Evolutionary conservation across 495 filamentous ascomycete species (phyloP).

Genomic region (Penicillium ucsense): DNA sequence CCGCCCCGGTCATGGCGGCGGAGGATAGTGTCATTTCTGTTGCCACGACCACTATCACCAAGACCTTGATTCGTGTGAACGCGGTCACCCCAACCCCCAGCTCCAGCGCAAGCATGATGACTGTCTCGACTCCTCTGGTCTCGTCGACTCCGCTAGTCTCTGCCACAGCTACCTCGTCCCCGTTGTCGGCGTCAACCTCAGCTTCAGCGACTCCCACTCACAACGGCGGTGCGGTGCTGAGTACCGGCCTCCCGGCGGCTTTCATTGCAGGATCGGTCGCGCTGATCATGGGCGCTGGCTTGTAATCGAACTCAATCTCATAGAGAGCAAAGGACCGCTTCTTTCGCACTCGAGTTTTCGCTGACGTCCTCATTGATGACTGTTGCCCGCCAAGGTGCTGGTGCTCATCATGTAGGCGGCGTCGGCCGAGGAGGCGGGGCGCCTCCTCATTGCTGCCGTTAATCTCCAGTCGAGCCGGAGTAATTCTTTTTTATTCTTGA

Average conservation of each 20-base stretch:
- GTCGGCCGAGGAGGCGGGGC: neutral
- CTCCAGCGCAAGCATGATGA: conserved; percentile 12
- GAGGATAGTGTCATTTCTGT: conserved; percentile 19
- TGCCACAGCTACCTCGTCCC: conserved; percentile 7
- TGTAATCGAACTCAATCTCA: conserved; percentile 13
- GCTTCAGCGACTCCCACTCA: conserved; percentile 15
- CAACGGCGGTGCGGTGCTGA: conserved; percentile 15
- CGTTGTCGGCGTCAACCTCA: neutral
- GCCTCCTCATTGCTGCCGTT: conserved; percentile 8
- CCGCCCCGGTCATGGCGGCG: conserved; percentile 19
- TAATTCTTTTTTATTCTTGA: conserved; percentile 8
- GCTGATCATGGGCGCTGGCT: conserved; percentile 25
- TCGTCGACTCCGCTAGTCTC: conserved; percentile 13
- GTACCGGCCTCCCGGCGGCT: conserved; percentile 24
- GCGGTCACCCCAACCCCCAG: conserved; percentile 19
- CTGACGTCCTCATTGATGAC: neutral
- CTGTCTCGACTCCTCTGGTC: conserved; percentile 2
- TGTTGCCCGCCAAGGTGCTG: neutral
- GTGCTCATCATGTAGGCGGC: neutral
- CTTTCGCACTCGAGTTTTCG: too few relatives aligned
- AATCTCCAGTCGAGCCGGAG: conserved; percentile 19
- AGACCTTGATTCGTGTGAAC: conserved; percentile 24
- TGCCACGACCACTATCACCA: conserved; percentile 24
- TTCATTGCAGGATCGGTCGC: conserved; percentile 31
- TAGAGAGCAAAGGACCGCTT: too few relatives aligned